phyloP scores from a whole-genome alignment of 768 basidiomycete species.

The Panus rudis region DNA sequence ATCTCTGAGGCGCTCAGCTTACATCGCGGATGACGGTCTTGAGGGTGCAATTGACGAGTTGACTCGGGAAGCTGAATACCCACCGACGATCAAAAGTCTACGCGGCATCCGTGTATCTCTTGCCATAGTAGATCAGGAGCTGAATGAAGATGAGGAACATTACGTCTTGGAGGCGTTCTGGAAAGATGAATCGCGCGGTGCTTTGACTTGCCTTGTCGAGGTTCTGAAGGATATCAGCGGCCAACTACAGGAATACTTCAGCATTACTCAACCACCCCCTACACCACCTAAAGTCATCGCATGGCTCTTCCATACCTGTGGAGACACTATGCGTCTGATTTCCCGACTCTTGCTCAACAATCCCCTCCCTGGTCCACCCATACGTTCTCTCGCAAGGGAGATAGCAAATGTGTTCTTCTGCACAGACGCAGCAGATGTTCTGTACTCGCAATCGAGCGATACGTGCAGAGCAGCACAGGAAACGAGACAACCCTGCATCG shows the following conservation, averaged over 20 bases:
- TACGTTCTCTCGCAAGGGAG: conserved; percentile 37
- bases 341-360: conserved; percentile 38
- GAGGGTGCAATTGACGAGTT: conserved; percentile 59
- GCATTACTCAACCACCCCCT: conserved; percentile 29
- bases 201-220: conserved; percentile 51
- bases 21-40: conserved; percentile 64
- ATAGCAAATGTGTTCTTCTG: conserved; percentile 52
- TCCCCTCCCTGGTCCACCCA: conserved; percentile 42
- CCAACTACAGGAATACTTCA: conserved; percentile 51
- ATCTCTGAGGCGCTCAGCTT: conserved; percentile 52
- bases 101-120: conserved; percentile 59
- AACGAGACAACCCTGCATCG: conserved; percentile 44
- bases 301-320: conserved; percentile 46
- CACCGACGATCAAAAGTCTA: conserved; percentile 43
- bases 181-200: conserved; percentile 51
- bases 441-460: conserved; percentile 33
- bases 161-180: conserved; percentile 50
- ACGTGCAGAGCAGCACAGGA: conserved; percentile 36
- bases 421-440: conserved; percentile 37
- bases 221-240: conserved; percentile 39
- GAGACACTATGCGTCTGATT: conserved; percentile 49
- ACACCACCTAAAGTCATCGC: conserved; percentile 37
- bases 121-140: conserved; percentile 46
- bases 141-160: conserved; percentile 52
- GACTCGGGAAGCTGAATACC: conserved; percentile 38